Evolutionary conservation across 805 yeast species (phyloP).

Genomic region (Cyberlindnera meyerae): DNA sequence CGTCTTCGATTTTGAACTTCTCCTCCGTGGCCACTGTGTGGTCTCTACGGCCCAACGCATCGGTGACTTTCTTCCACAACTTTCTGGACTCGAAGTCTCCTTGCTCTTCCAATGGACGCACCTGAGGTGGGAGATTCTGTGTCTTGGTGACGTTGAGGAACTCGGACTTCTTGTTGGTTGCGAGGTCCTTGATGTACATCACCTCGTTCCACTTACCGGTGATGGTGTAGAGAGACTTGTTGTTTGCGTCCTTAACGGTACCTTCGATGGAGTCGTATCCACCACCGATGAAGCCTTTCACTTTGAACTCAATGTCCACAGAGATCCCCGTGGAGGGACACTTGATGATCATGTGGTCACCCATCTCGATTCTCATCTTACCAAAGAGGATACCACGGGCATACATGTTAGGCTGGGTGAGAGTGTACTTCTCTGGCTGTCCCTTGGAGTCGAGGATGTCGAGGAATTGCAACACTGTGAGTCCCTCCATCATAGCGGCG

Average conservation of each 20-base stretch:
- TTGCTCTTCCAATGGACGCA: slow-evolving; percentile 76
- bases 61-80: slow-evolving; percentile 78
- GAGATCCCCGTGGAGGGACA: slow-evolving; percentile 54
- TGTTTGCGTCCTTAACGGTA: slow-evolving; percentile 42
- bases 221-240: slow-evolving; percentile 57
- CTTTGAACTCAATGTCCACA: slow-evolving; percentile 88
- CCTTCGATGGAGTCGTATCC: slow-evolving; percentile 89
- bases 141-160: slow-evolving; percentile 61
- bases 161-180: slow-evolving; percentile 42
- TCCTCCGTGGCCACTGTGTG: slow-evolving; percentile 85
- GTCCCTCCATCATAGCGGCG: slow-evolving; percentile 96
- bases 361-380: slow-evolving; percentile 81
- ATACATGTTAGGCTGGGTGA: slow-evolving; percentile 95
- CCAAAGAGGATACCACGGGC: slow-evolving; percentile 93
- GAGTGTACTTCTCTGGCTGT: slow-evolving; percentile 62
- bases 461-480: slow-evolving; percentile 63
- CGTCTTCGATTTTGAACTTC: slow-evolving; percentile 79
- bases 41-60: slow-evolving; percentile 73
- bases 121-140: slow-evolving; percentile 54
- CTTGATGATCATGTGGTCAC: slow-evolving; percentile 81
- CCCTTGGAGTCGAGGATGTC: slow-evolving; percentile 47
- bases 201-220: slow-evolving; percentile 93
- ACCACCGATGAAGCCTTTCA: slow-evolving; percentile 91
- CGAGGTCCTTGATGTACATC: slow-evolving; percentile 59
- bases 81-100: slow-evolving; percentile 74